A percentile compares a stretch with the other conserved stretches of the same genome.
These are phyloP conservation scores for Liquidambar formosana DNA, from an alignment of 164 flowering plant species.

Conservation along the genomic window DNA sequence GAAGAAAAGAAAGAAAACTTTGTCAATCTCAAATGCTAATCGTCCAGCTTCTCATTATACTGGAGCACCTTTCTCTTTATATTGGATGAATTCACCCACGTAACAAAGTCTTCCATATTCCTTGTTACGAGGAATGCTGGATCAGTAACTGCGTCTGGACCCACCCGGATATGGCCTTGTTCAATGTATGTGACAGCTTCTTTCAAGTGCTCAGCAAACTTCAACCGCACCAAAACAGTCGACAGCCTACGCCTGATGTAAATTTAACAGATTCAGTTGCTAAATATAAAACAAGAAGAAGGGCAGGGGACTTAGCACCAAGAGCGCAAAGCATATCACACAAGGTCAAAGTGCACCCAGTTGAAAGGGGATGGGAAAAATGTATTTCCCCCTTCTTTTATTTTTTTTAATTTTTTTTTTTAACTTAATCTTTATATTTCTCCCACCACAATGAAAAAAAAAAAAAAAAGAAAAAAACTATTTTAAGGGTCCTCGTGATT, in stretches of 20 bases:
- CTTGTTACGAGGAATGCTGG: slow-evolving; percentile 94
- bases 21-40: slow-evolving; percentile 28
- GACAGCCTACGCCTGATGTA: slow-evolving; percentile 69
- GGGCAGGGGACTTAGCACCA: too few relatives aligned
- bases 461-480: neutral
- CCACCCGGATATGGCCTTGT: slow-evolving; percentile 92
- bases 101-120: slow-evolving; percentile 91
- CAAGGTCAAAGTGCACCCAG: too few relatives aligned
- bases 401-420: too few relatives aligned
- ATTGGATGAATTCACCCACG: slow-evolving; percentile 94
- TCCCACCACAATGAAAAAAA: neutral
- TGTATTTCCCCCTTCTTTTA: too few relatives aligned
- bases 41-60: slow-evolving; percentile 87
- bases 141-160: slow-evolving; percentile 89
- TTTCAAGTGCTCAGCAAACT: slow-evolving; percentile 83
- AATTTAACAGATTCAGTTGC: too few relatives aligned
- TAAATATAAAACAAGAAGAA: too few relatives aligned
- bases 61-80: slow-evolving; percentile 81
- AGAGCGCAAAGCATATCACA: too few relatives aligned
- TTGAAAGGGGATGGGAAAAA: too few relatives aligned
- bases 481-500: too few relatives aligned
- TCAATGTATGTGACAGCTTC: slow-evolving; percentile 91
- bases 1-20: too few relatives aligned
- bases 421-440: too few relatives aligned
- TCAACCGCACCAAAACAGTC: slow-evolving; percentile 58